phyloP scores from a whole-genome alignment of 2,329 filamentous ascomycete genomes.

The Aspergillus tubingensis region DNA sequence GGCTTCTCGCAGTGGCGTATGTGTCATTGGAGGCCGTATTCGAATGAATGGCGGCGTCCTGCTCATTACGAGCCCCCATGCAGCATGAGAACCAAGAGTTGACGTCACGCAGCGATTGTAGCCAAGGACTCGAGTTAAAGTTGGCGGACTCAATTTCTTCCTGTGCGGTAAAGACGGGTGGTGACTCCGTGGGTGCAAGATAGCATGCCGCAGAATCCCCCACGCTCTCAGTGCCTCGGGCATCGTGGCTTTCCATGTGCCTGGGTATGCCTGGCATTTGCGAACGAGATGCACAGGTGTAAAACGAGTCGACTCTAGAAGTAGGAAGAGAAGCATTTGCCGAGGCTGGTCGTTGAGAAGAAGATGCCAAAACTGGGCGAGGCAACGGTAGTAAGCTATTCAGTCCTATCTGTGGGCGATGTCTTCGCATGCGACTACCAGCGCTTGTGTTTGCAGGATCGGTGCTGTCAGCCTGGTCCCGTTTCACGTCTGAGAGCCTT shows the following conservation, averaged over 20 bases:
- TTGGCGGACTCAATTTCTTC: neutral
- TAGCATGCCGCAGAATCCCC: constrained; percentile 4
- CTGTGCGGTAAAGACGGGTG: neutral
- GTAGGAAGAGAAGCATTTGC: neutral
- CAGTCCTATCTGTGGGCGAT: neutral
- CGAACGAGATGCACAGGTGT: constrained; percentile 14
- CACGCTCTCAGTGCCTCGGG: neutral
- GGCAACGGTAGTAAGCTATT: neutral
- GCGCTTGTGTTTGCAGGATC: neutral
- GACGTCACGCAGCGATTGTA: constrained; percentile 3
- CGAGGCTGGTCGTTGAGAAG: neutral
- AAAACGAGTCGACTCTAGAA: constrained; percentile 9
- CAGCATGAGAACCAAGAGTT: constrained; percentile 14
- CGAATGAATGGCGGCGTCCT: constrained; percentile 8
- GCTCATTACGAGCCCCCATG: neutral
- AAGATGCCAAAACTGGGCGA: neutral
- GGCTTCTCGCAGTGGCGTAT: constrained; percentile 17
- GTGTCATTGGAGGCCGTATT: constrained; percentile 18
- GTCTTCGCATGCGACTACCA: neutral
- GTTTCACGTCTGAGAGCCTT: neutral
- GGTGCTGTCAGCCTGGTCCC: neutral
- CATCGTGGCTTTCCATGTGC: neutral
- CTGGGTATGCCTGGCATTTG: neutral
- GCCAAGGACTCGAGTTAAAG: neutral
- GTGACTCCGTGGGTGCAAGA: constrained; percentile 14